Percentiles rank a stretch among this genome's conserved stretches.
Conservation (phyloP, 139 green algal genomes). For the Picochlorum sp. region DNA sequence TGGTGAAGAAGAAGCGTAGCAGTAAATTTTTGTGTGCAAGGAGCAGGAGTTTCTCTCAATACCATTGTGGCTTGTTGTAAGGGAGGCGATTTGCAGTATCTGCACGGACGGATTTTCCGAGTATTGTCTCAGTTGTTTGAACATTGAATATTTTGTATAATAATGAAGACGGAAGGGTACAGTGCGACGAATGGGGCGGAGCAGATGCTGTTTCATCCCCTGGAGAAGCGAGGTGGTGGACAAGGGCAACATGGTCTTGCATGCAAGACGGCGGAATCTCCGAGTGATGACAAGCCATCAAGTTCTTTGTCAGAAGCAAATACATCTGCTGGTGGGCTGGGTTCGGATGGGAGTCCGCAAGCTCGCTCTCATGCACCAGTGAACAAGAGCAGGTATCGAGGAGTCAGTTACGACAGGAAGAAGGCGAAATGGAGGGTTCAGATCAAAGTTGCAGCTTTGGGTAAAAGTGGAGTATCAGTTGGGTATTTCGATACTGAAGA, state of each 20-base stretch:
- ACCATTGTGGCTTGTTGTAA: too few species aligned
- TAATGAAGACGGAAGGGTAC: too few species aligned
- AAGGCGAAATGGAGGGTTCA: conserved; percentile 71
- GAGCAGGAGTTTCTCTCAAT: too few species aligned
- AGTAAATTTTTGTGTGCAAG: too few species aligned
- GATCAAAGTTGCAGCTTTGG: conserved; percentile 63
- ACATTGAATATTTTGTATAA: too few species aligned
- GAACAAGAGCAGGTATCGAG: conserved; percentile 50
- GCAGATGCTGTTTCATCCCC: too few species aligned
- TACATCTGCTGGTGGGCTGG: conserved; percentile 11
- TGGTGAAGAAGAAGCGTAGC: too few species aligned
- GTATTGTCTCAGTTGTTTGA: too few species aligned
- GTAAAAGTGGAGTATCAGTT: conserved; percentile 56
- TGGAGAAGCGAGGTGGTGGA: too few species aligned
- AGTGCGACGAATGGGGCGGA: too few species aligned
- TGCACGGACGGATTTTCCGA: too few species aligned
- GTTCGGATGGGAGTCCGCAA: conserved; percentile 2
- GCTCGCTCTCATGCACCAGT: conserved; percentile 5
- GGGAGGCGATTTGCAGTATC: too few species aligned
- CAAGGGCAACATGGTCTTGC: neutral
- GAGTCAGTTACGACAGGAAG: conserved; percentile 66
- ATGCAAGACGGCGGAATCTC: neutral
- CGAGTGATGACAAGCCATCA: conserved; percentile 6
- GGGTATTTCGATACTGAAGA: conserved; percentile 59
- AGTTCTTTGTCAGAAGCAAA: conserved; percentile 18